Base-by-base conservation (phyloP, 2,329 filamentous ascomycete species). In the Colletotrichum paranaense region DNA sequence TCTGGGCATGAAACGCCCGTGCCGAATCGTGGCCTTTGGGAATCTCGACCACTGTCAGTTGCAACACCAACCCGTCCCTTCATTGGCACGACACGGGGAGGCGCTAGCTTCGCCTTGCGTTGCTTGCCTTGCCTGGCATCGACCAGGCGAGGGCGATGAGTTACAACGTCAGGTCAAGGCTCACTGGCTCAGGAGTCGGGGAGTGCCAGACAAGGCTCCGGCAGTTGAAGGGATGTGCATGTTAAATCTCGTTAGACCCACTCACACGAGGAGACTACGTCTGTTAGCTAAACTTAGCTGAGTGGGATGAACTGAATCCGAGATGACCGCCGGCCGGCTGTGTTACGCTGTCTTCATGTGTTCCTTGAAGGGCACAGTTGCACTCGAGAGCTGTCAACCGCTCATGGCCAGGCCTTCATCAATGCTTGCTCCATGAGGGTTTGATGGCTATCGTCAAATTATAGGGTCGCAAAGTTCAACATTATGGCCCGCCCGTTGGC, bases 271-370 rank as follows among this genome's bases (percentile, higher is more conserved):
- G 67, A 71, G 65, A 70, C 71, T 63, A 58, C 71, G 56, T 70
- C 67, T 66, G 49, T 35, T 71, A 62, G 71, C 67, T 65, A 71
- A 73, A 73, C 55, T 70, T 62, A 70, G 67, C 71, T 65, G 67
- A 64, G 71, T 70, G 60, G 71, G 71, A 73, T 73, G 71, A 73
- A 73, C 71, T 66, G 62, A 73, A 67, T 73, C 67, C 71, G 67
- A 73, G 55, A 62, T 73, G 67, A 57, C 67, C 67, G 62, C 56
- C 38, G 57, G 28, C 58, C 35, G 52, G 66, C 56, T 30, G 57
- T 69, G 69, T 14, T 56, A 64, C 59, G 42, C 53, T 35, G 46
- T 30, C 22, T 24, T 57, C 8, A 9, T 28, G 32, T 12, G 12
- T 16, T 63, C 19, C 26, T 52, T 46, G 22, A 12, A n/a, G 12